phyloP scores from a whole-genome alignment of 1,284 basidiomycete species.

The Ustilago nuda region DNA sequence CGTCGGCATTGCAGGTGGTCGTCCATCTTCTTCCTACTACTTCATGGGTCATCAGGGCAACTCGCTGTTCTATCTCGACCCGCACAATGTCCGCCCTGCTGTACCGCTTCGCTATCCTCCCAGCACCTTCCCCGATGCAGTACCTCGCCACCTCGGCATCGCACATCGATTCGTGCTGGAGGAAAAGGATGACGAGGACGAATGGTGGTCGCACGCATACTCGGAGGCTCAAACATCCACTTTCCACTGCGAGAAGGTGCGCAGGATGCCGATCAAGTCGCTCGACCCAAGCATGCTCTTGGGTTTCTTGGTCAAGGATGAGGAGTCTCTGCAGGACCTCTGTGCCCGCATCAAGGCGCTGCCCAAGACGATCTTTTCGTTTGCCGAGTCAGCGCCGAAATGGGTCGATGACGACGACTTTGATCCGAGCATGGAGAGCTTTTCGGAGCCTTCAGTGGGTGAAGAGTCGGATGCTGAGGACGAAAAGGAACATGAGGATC shows the following conservation, averaged over 20 bases:
- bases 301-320: slow-evolving; percentile 86
- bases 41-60: slow-evolving; percentile 89
- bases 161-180: slow-evolving; percentile 19
- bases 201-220: slow-evolving; percentile 78
- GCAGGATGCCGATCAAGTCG: slow-evolving; percentile 90
- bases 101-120: slow-evolving; percentile 80
- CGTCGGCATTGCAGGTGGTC: slow-evolving; percentile 93
- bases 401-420: slow-evolving; percentile 85
- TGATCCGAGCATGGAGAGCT: slow-evolving; percentile 75
- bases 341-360: slow-evolving; percentile 72
- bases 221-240: slow-evolving; percentile 78
- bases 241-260: slow-evolving; percentile 91
- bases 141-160: slow-evolving; percentile 25
- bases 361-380: slow-evolving; percentile 67
- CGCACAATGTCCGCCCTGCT: slow-evolving; percentile 86
- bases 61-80: slow-evolving; percentile 87
- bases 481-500: slow-evolving; percentile 1
- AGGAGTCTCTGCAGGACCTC: slow-evolving; percentile 86
- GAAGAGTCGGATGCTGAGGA: slow-evolving; percentile 28
- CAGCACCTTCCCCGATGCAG: slow-evolving; percentile 49
- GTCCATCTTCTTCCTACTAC: slow-evolving; percentile 95
- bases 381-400: slow-evolving; percentile 79
- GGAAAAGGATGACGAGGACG: slow-evolving; percentile 35
- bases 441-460: slow-evolving; percentile 53
- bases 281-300: slow-evolving; percentile 97